These are phyloP conservation scores for Ustilago crameri DNA, from an alignment of 1,284 basidiomycete species.

Conservation along the genomic window DNA sequence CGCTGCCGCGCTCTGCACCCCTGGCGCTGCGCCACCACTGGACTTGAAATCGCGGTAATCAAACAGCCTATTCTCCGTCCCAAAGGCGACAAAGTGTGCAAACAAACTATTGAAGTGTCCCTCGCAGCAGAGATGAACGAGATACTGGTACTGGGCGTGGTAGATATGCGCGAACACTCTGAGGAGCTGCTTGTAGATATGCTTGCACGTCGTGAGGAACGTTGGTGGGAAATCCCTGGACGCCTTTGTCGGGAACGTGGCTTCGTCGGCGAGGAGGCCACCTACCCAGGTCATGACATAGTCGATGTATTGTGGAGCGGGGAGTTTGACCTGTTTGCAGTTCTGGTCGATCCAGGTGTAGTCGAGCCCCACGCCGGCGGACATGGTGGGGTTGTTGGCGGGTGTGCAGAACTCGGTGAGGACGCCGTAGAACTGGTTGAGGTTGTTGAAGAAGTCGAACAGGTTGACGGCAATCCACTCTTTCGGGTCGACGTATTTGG, in stretches of 20 bases:
- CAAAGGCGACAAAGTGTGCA: constrained; percentile 93
- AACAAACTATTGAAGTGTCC: constrained; percentile 98
- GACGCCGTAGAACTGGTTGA: constrained; percentile 97
- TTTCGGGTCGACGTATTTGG: constrained; percentile 75
- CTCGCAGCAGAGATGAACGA: constrained; percentile 91
- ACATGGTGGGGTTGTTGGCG: constrained; percentile 90
- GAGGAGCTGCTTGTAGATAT: constrained; percentile 95
- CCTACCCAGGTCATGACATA: constrained; percentile 99
- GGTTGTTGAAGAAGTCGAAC: constrained; percentile 79
- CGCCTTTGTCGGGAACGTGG: constrained; percentile 92
- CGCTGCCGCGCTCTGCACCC: constrained; percentile 34
- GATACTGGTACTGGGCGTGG: constrained; percentile 89
- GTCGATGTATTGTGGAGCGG: constrained; percentile 97
- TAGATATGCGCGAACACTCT: constrained; percentile 98
- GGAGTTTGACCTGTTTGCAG: constrained; percentile 89
- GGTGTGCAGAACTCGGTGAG: constrained; percentile 93
- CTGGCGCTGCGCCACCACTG: constrained; percentile 5
- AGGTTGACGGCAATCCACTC: constrained; percentile 97
- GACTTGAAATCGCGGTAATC: constrained; percentile 78
- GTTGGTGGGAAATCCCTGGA: constrained; percentile 89
- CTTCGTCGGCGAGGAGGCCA: constrained; percentile 90
- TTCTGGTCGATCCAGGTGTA: constrained; percentile 93
- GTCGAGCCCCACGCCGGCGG: constrained; percentile 88
- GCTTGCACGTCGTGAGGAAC: constrained; percentile 92
- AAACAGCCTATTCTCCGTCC: constrained; percentile 83